These are phyloP conservation scores for Pseudozyma thailandica DNA, from an alignment of 1,284 basidiomycete species.

Conservation along the genomic window DNA sequence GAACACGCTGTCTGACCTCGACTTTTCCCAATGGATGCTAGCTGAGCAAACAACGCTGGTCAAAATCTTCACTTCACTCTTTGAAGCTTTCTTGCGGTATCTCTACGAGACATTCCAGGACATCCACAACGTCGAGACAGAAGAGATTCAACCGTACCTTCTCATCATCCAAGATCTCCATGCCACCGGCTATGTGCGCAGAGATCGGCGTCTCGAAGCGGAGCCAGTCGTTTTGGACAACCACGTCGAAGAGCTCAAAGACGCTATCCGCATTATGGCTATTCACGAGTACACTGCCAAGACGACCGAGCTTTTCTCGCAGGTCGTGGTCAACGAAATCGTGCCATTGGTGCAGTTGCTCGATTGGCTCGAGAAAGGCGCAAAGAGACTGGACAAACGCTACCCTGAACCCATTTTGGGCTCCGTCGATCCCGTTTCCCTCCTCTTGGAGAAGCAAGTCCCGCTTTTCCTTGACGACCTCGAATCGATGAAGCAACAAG, in stretches of 20 bases:
- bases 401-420: conserved; percentile 83
- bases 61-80: conserved; percentile 70
- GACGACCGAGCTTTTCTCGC: conserved; percentile 72
- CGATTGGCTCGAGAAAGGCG: conserved; percentile 85
- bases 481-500: conserved; percentile 62
- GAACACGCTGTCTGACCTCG: conserved; percentile 77
- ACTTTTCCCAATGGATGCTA: conserved; percentile 76
- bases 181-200: conserved; percentile 57
- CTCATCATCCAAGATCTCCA: conserved; percentile 65
- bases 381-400: conserved; percentile 83
- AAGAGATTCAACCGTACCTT: conserved; percentile 56
- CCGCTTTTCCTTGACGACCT: conserved; percentile 82
- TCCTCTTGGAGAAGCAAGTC: conserved; percentile 79
- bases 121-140: conserved; percentile 57
- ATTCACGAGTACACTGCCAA: conserved; percentile 74
- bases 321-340: conserved; percentile 80
- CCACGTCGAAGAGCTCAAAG: conserved; percentile 67
- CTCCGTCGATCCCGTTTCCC: conserved; percentile 72
- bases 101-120: conserved; percentile 86
- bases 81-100: conserved; percentile 84
- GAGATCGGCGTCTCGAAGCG: conserved; percentile 46
- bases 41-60: conserved; percentile 77
- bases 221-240: conserved; percentile 53
- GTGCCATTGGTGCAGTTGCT: conserved; percentile 80
- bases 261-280: conserved; percentile 76